Conservation (phyloP, 805 yeast species). For the Kuraishia ogatae region DNA sequence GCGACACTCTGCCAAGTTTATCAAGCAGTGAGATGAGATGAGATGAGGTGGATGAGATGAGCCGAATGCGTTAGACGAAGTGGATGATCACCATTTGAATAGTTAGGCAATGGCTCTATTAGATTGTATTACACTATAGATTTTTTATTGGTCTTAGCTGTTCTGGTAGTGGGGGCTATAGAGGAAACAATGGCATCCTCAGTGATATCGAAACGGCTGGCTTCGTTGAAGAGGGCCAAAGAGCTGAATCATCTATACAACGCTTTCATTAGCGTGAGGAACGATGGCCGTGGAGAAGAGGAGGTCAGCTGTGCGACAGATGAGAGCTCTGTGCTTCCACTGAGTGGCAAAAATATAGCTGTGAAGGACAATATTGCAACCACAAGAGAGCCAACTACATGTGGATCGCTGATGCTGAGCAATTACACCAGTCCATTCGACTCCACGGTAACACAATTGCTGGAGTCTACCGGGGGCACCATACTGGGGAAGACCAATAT, state of each 20-base stretch:
- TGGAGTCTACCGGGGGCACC: constrained; percentile 43
- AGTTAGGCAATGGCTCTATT: too few species aligned
- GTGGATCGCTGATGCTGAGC: constrained; percentile 59
- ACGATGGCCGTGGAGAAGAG: background rate
- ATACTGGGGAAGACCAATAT: constrained; percentile 78
- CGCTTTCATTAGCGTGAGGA: constrained; percentile 32
- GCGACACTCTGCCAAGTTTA: background rate
- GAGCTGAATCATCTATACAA: constrained; percentile 2
- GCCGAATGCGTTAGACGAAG: too few species aligned
- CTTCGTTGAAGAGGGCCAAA: background rate
- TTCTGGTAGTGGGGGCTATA: too few species aligned
- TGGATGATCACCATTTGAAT: too few species aligned
- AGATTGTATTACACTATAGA: too few species aligned
- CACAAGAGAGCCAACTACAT: constrained; percentile 57
- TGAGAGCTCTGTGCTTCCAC: constrained; percentile 1
- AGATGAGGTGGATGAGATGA: background rate
- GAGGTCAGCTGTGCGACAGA: background rate
- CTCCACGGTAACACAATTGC: constrained; percentile 57
- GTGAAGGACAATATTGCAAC: constrained; percentile 82
- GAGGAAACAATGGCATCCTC: background rate
- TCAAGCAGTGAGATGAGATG: background rate
- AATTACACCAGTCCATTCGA: constrained; percentile 69
- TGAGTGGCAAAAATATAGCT: constrained; percentile 31
- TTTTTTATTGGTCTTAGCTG: too few species aligned
- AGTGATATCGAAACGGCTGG: background rate